Percentiles rank a stretch among this genome's conserved stretches.
Conservation (phyloP, 345 rosid species). For the Turritis glabra region DNA sequence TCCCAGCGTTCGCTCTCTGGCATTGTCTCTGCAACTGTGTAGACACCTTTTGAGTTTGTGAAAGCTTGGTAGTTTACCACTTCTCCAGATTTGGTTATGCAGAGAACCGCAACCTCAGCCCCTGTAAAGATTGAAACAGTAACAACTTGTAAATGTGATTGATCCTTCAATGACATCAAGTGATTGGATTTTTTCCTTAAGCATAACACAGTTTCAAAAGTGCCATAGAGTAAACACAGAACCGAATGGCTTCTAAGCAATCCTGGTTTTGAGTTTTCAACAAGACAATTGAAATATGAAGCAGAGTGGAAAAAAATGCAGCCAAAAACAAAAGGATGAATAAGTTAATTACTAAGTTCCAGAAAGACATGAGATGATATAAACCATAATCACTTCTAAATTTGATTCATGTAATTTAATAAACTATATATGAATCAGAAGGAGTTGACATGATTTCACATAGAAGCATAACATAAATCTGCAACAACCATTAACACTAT, state of each 20-base stretch:
- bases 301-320: neutral
- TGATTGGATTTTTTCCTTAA: neutral
- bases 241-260: neutral
- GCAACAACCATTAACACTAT: neutral
- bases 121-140: slow-evolving; percentile 49
- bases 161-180: neutral
- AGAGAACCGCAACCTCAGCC: slow-evolving; percentile 96
- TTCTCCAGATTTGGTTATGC: slow-evolving; percentile 92
- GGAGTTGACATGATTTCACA: neutral
- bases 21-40: slow-evolving; percentile 94
- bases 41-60: slow-evolving; percentile 75
- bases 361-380: neutral
- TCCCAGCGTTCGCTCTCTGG: slow-evolving; percentile 97
- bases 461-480: slow-evolving; percentile 1
- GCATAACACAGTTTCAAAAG: neutral
- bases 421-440: neutral
- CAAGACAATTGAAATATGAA: neutral
- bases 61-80: slow-evolving; percentile 94
- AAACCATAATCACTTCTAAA: neutral
- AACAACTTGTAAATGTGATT: neutral
- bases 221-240: neutral
- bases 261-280: neutral
- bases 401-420: neutral
- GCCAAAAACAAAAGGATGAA: neutral
- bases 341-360: neutral